Evolutionary conservation across 345 rosid genomes (phyloP).

Genomic region (Boechera stricta): DNA sequence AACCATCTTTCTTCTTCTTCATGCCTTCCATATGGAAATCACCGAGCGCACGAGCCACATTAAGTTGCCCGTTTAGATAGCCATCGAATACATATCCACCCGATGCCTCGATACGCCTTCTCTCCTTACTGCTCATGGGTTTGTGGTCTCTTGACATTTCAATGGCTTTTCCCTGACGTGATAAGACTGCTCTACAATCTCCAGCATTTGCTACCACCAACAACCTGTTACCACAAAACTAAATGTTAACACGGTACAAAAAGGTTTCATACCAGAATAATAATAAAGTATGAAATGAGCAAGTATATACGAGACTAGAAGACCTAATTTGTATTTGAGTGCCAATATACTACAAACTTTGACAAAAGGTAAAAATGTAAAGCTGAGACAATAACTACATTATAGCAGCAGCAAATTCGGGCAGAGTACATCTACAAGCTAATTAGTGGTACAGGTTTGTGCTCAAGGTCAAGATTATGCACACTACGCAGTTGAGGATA

Average conservation of each 20-base stretch:
- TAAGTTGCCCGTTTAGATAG: slow-evolving; percentile 80
- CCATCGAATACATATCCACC: slow-evolving; percentile 76
- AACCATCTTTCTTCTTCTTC: slow-evolving; percentile 54
- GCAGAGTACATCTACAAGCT: not conserved
- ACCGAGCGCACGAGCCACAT: slow-evolving; percentile 89
- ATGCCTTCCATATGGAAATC: slow-evolving; percentile 93
- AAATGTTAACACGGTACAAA: not conserved
- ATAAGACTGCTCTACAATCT: slow-evolving; percentile 86
- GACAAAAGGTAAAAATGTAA: not conserved
- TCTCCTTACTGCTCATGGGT: slow-evolving; percentile 68
- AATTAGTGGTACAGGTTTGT: not conserved
- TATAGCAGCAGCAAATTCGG: not conserved
- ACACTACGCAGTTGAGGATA: slow-evolving; percentile 2
- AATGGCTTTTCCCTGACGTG: slow-evolving; percentile 77
- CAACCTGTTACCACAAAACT: slow-evolving; percentile 51
- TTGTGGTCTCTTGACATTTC: slow-evolving; percentile 94
- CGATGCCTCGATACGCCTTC: slow-evolving; percentile 68
- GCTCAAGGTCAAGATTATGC: slow-evolving; percentile 8
- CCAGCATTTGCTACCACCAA: slow-evolving; percentile 93
- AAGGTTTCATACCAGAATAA: not conserved
- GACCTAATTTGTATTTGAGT: not conserved
- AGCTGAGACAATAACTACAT: slow-evolving; percentile 15
- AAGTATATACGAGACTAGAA: slow-evolving; percentile 3
- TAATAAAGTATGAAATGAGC: not conserved
- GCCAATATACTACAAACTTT: slow-evolving; percentile 13